Evolutionary conservation across 306 rosid species (phyloP).

Genomic region (Vigna hirtella): DNA sequence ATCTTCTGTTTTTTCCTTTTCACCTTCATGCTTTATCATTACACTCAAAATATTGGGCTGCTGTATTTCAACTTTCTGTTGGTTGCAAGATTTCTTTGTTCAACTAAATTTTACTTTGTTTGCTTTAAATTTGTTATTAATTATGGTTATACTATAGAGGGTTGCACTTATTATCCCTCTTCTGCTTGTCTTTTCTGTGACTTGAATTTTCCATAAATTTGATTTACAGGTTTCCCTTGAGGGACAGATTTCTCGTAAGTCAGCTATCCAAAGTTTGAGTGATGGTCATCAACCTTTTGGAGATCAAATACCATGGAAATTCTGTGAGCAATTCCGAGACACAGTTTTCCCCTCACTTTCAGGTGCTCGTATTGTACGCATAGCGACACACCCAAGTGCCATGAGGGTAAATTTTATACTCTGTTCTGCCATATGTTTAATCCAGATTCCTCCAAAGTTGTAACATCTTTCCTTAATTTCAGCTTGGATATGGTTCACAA

Average conservation of each 20-base stretch:
- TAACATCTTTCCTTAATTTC: constrained; percentile 42
- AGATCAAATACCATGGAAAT: constrained; percentile 97
- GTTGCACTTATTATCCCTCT: constrained; percentile 9
- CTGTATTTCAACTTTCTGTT: neutral
- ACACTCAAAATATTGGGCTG: constrained; percentile 11
- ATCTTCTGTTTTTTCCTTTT: constrained; percentile 1
- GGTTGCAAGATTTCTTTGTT: neutral
- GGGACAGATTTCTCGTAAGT: constrained; percentile 87
- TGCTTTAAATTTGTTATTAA: constrained; percentile 28
- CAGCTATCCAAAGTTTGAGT: constrained; percentile 80
- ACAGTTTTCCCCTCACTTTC: constrained; percentile 86
- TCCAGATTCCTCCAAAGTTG: constrained; percentile 32
- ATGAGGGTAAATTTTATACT: constrained; percentile 68
- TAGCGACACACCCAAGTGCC: constrained; percentile 96
- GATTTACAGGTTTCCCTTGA: constrained; percentile 77
- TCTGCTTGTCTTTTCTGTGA: constrained; percentile 35
- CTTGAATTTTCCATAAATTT: constrained; percentile 9
- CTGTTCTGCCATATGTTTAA: constrained; percentile 25
- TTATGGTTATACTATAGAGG: neutral
- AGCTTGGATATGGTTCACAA: constrained; percentile 98
- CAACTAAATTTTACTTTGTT: neutral
- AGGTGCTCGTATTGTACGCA: constrained; percentile 97
- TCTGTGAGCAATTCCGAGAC: constrained; percentile 92
- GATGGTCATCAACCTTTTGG: constrained; percentile 88
- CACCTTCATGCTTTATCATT: neutral